Evolutionary conservation across 2,329 filamentous ascomycete species (phyloP).

Genomic region (Colletotrichum sidae): DNA sequence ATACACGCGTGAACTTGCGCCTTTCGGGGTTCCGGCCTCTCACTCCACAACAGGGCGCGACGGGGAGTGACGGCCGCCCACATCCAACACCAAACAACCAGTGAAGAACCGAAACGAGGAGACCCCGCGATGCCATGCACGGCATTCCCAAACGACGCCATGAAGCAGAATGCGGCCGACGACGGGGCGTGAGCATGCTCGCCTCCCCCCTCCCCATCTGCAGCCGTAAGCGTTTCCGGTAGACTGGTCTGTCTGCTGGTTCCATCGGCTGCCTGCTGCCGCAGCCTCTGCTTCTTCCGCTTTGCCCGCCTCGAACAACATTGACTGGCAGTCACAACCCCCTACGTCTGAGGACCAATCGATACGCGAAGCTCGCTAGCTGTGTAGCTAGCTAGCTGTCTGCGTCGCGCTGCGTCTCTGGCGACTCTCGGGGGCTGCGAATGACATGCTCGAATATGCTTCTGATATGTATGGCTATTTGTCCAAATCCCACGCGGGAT

Average conservation of each 20-base stretch:
- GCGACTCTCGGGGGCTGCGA: neutral
- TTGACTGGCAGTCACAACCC: conserved; percentile 15
- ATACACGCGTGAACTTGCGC: too few relatives aligned
- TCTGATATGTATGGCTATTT: conserved; percentile 18
- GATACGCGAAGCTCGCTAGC: conserved; percentile 5
- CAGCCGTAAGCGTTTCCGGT: conserved; percentile 24
- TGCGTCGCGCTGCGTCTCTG: neutral
- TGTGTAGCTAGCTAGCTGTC: neutral
- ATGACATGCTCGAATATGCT: conserved; percentile 4
- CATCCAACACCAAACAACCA: conserved; percentile 5
- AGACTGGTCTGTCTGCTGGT: conserved; percentile 13
- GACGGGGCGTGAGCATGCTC: neutral
- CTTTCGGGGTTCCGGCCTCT: too few relatives aligned
- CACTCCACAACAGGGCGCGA: neutral
- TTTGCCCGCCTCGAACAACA: conserved; percentile 31
- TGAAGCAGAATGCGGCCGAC: conserved; percentile 4
- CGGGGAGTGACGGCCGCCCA: neutral
- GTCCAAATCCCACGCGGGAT: conserved; percentile 6
- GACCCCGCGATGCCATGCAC: conserved; percentile 9
- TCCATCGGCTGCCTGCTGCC: neutral
- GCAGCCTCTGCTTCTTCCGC: conserved; percentile 2
- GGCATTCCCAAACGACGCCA: conserved; percentile 18
- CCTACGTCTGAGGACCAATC: conserved; percentile 20
- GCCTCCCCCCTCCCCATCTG: conserved; percentile 16
- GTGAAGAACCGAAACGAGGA: neutral